A percentile compares a stretch with the other conserved stretches of the same genome.
These are phyloP conservation scores for Suillus sp. DNA, from an alignment of 768 basidiomycete species.

Conservation along the genomic window DNA sequence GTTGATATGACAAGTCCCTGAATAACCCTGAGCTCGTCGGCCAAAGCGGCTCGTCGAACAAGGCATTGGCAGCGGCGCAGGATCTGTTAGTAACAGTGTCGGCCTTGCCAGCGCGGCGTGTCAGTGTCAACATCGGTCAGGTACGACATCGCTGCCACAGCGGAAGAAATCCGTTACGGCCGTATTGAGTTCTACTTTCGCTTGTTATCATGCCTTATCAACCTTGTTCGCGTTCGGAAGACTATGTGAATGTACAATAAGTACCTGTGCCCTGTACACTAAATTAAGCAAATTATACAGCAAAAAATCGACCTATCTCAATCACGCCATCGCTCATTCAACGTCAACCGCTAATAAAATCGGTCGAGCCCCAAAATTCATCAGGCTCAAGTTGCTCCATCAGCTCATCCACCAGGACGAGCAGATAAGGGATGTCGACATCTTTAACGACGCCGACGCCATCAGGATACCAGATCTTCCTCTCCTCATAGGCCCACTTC, in stretches of 20 bases:
- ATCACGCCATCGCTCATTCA: slow-evolving; percentile 1
- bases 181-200: slow-evolving; percentile 3
- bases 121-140: neutral
- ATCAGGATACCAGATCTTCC: slow-evolving; percentile 50
- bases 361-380: slow-evolving; percentile 7
- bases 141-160: slow-evolving; percentile 1
- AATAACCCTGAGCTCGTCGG: neutral
- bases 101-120: neutral
- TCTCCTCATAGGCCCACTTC: slow-evolving; percentile 68
- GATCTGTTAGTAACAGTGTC: neutral
- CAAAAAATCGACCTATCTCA: neutral
- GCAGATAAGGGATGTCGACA: slow-evolving; percentile 41
- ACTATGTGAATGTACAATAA: neutral
- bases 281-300: slow-evolving; percentile 1
- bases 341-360: slow-evolving; percentile 6
- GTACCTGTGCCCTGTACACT: neutral
- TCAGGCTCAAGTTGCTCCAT: slow-evolving; percentile 16
- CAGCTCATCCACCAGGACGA: slow-evolving; percentile 43
- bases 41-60: neutral
- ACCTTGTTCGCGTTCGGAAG: neutral
- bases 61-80: neutral
- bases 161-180: slow-evolving; percentile 2
- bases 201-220: slow-evolving; percentile 7
- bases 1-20: neutral
- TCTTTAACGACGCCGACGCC: slow-evolving; percentile 42